Evolutionary conservation across 1,139 yeast genomes (phyloP).

Genomic region (Insectozyma bohioensis): DNA sequence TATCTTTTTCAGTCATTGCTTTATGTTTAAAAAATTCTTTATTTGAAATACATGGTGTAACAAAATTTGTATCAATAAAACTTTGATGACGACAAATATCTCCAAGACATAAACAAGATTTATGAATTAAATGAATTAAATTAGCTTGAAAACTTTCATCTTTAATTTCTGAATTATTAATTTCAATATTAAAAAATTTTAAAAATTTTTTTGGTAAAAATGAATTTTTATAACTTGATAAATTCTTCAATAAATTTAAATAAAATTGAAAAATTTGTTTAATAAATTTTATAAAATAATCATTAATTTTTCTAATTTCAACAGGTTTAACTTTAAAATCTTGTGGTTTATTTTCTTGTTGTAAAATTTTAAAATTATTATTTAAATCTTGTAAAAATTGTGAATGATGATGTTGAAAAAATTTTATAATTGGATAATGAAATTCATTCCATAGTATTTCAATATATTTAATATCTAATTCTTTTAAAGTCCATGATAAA

Average conservation of each 20-base stretch:
- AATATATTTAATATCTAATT: conserved; percentile 34
- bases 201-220: conserved; percentile 31
- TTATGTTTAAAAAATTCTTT: conserved; percentile 35
- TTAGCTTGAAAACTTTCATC: conserved; percentile 35
- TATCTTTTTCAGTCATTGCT: conserved; percentile 35
- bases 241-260: conserved; percentile 32
- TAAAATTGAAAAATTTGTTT: conserved; percentile 51
- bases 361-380: conserved; percentile 14
- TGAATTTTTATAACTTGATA: conserved; percentile 35
- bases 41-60: conserved; percentile 34
- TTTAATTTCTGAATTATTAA: conserved; percentile 16
- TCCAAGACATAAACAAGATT: conserved; percentile 57
- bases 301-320: conserved; percentile 58
- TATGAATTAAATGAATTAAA: conserved; percentile 50
- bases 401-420: conserved; percentile 46
- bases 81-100: conserved; percentile 60
- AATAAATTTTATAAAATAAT: conserved; percentile 47
- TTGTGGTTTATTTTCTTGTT: conserved; percentile 11
- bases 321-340: conserved; percentile 38
- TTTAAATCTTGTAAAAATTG: conserved; percentile 21
- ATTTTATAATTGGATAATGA: conserved; percentile 63
- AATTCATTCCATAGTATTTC: conserved; percentile 59
- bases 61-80: conserved; percentile 41
- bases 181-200: conserved; percentile 22
- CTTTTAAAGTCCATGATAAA: conserved; percentile 35